Evolutionary conservation across 192 early-diverging fungal genomes (phyloP).

Genomic region (Chytriomyces confervae): DNA sequence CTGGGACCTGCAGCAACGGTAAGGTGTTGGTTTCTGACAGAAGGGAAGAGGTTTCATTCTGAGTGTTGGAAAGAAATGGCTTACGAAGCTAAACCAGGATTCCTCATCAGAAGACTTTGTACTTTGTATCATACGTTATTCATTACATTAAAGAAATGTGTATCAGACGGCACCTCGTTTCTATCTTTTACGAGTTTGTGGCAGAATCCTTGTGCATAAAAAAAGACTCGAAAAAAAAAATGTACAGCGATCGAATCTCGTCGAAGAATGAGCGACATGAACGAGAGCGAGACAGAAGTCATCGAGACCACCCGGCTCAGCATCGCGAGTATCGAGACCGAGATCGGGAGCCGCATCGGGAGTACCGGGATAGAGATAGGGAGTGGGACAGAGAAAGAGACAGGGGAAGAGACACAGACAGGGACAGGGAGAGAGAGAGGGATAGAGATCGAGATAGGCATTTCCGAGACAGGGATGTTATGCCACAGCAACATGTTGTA

Average conservation of each 20-base stretch:
- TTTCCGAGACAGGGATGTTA: background rate
- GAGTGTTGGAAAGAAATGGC: too few species aligned
- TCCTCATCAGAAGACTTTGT: background rate
- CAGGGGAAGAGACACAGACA: conserved; percentile 2
- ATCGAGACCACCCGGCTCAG: too few species aligned
- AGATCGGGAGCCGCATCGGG: background rate
- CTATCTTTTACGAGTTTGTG: too few species aligned
- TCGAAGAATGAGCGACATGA: background rate
- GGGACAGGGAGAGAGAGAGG: conserved; percentile 23
- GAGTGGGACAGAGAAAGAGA: conserved; percentile 8
- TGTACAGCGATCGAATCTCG: background rate
- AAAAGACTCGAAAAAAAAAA: background rate
- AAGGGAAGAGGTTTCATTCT: too few species aligned
- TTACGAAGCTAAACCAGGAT: too few species aligned
- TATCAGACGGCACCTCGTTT: background rate
- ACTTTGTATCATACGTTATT: background rate
- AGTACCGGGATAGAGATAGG: background rate
- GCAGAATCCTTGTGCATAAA: too few species aligned
- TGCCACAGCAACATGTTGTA: conserved; percentile 32
- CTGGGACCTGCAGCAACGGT: too few species aligned
- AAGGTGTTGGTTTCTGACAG: too few species aligned
- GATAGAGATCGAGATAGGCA: background rate
- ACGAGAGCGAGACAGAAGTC: background rate
- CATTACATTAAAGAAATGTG: background rate
- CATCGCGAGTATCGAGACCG: background rate